Evolutionary conservation across 306 rosid genomes (phyloP).

Genomic region (Vigna hirtella): DNA sequence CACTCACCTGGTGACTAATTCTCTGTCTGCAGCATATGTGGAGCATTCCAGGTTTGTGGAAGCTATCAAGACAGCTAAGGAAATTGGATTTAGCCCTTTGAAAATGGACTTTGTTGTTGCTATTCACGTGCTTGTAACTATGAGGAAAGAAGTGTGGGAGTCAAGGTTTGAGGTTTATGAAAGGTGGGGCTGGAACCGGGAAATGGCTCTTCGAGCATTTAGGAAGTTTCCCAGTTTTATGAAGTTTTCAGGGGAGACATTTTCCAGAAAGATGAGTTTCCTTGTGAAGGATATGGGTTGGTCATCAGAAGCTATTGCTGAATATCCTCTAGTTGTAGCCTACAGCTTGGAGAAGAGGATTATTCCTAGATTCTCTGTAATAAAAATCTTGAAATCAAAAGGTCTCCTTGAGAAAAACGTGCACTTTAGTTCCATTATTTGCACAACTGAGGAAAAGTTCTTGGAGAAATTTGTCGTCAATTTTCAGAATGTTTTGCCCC

Average conservation of each 20-base stretch:
- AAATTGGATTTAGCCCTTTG: constrained; percentile 43
- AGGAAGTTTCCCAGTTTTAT: constrained; percentile 40
- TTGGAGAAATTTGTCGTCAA: neutral
- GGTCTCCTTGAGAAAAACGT: neutral
- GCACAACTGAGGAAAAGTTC: neutral
- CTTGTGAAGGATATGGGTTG: constrained; percentile 45
- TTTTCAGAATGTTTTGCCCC: constrained; percentile 18
- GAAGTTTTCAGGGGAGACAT: constrained; percentile 17
- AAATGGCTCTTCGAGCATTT: constrained; percentile 40
- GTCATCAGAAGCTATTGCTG: constrained; percentile 10
- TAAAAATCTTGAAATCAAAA: constrained; percentile 25
- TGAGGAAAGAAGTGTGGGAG: constrained; percentile 14
- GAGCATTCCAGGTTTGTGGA: too few species aligned
- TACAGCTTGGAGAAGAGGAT: constrained; percentile 48
- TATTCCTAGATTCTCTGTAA: constrained; percentile 25
- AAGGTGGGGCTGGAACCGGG: constrained; percentile 46
- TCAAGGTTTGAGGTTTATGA: constrained; percentile 29
- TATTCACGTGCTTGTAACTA: constrained; percentile 2
- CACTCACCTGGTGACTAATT: too few species aligned
- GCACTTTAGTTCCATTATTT: neutral
- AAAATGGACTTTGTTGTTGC: constrained; percentile 33
- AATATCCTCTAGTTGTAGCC: neutral
- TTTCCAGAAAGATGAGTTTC: constrained; percentile 27
- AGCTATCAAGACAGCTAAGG: neutral
- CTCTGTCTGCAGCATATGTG: too few species aligned